Evolutionary conservation across 306 rosid species (phyloP), one percentile per base, ranked within the genome.

Genomic region (Begonia fuchsioides): DNA sequence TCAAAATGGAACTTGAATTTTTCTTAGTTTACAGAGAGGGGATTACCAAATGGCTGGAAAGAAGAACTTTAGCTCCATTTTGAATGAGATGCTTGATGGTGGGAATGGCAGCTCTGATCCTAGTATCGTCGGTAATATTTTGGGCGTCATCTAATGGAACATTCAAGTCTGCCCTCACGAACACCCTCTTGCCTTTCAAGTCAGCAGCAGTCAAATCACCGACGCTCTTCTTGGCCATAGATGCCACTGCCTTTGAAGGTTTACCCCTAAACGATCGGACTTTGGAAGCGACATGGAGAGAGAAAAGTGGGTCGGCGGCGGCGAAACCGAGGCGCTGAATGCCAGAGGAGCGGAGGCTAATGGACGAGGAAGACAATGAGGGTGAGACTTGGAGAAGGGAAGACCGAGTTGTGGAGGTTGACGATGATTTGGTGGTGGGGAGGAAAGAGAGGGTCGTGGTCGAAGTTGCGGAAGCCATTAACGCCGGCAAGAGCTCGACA

Each of bases 151-250:
- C 85, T 60, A 92, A 71, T 1, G 98, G 98, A 13, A 92, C 98
- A 57, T 92, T 92, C 56, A 92, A 68, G 60, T 92, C 98, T 1
- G 93, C 98, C 20, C 98, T 75, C 15, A 92, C 85, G 26, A 92
- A 82, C 39, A 92, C 98, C 53, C 51, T 92, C 81, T 85, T 92
- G 14, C 98, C 98, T 61, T 92, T 82, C 76, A 92, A 63, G 6
- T 92, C 94, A 1, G 80, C 65, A 0, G 60, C 68, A 1, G 67
- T 32, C 75, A 92, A 69, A 32, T 85, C 93, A 4, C 98, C 96
- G 3, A 85, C 96, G 54, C 98, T 92, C 75, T 65, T 92, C 73
- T 92, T 92, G 43, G 96, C 94, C 98, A 84, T 84, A 1, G 87
- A 68, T 12, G 69, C 80, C 9, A 79, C 82, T 0, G 75, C 94